Base-by-base conservation (phyloP, 192 early-diverging fungal species). In the Podila minutissima region DNA sequence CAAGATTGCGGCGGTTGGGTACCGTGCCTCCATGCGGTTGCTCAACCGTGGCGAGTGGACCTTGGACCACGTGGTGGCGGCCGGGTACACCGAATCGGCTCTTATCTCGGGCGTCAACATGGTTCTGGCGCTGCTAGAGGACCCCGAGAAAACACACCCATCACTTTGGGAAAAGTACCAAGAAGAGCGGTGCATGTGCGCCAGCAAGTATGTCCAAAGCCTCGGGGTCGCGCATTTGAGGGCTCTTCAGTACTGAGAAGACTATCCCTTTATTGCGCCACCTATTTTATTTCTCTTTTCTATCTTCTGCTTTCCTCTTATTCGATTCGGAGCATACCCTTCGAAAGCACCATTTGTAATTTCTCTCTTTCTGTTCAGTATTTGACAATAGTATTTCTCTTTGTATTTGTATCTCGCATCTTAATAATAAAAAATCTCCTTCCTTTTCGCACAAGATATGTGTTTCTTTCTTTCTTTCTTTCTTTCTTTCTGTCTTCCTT, bases 1-100 rank as follows among this genome's bases (percentile, higher is more conserved):
- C 37, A 72, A 85, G 66, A 69, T 85, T 0, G 90, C 86, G 0
- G 87, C 89, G 2, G 66, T 83, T 15, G 79, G 85, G 8, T 84
- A 86, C 37, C 83, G 83, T 46, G 62, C 88, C 19, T 72, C 89
- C 3, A 64, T 82, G 59, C 64, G 71, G 5, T 72, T 91, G 32
- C 70, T 90, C 1, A 69, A 66, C 59, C 72, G 85, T 49, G 82
- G 75, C 11, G 61, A 58, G 22, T 90, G 89, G 89, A 69, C 90
- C 37, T 74, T 64, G 2, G 88, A 89, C 41, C 88, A 94, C 32
- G 83, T 75, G 13, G 85, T 87, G 65, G 91, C 89, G 72, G 87
- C 93, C 32, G 93, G 93, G 5, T 96, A 94, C 85, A 78, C 84
- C 46, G 91, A 92, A 69, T 71, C 71, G 19, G 87, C 88, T 71